These are phyloP conservation scores for Nemania bipapillata DNA, from an alignment of 2,329 filamentous ascomycete genomes.

Conservation along the genomic window DNA sequence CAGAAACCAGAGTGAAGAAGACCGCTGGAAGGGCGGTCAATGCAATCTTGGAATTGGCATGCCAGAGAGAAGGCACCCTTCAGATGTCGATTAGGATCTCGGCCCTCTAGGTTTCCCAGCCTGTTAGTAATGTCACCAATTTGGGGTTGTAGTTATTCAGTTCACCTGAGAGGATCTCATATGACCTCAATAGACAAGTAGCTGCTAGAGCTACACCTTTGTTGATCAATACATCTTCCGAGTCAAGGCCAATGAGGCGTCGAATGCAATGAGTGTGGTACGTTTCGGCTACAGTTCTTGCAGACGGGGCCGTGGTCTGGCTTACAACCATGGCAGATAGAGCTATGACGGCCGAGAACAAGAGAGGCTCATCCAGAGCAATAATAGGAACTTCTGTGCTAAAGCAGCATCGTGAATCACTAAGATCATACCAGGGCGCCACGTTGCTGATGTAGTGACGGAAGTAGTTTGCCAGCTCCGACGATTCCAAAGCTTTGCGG, in stretches of 20 bases:
- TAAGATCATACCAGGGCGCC: constrained; percentile 61
- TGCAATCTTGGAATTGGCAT: constrained; percentile 45
- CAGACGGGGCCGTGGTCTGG: constrained; percentile 48
- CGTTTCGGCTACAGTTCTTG: constrained; percentile 50
- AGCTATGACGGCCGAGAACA: constrained; percentile 59
- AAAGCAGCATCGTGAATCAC: constrained; percentile 54
- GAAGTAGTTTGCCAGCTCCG: constrained; percentile 53
- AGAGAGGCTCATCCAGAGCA: constrained; percentile 55
- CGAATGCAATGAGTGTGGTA: constrained; percentile 57
- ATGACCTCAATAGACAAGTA: constrained; percentile 61
- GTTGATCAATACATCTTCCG: constrained; percentile 47
- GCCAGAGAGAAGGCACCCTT: constrained; percentile 60
- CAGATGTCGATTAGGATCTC: constrained; percentile 59
- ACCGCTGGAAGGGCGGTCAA: constrained; percentile 41
- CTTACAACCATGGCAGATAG: constrained; percentile 57
- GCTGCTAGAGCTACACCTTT: constrained; percentile 58
- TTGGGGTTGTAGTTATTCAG: neutral
- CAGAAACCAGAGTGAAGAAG: constrained; percentile 59
- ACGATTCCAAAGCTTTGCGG: constrained; percentile 47
- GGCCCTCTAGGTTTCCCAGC: constrained; percentile 47
- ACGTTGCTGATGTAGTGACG: constrained; percentile 55
- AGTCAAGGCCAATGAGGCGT: constrained; percentile 54
- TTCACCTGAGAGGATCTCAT: constrained; percentile 60
- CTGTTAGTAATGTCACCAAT: constrained; percentile 4
- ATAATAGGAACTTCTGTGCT: constrained; percentile 51